Evolutionary conservation across 768 basidiomycete species (phyloP).

Genomic region (Russula foetens): DNA sequence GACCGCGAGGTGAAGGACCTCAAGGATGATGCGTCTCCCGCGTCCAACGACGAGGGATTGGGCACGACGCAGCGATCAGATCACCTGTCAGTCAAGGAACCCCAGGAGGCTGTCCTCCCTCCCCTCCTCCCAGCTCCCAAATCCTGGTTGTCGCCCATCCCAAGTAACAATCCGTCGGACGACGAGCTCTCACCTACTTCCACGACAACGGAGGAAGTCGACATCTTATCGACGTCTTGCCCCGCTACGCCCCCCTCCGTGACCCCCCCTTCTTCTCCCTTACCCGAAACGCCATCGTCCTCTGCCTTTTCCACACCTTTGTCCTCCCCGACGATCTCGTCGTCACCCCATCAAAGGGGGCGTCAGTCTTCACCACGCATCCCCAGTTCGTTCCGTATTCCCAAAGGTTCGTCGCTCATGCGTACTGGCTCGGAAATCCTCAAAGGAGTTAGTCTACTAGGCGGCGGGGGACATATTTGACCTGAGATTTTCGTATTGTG

Average conservation of each 20-base stretch:
- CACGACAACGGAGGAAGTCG: background rate
- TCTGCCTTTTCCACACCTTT: background rate
- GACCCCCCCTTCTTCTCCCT: slow-evolving; percentile 12
- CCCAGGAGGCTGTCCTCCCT: slow-evolving; percentile 1
- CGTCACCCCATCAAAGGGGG: background rate
- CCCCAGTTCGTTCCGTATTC: slow-evolving; percentile 12
- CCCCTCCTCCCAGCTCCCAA: slow-evolving; percentile 8
- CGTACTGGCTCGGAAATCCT: slow-evolving; percentile 25
- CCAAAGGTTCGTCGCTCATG: slow-evolving; percentile 21
- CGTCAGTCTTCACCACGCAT: background rate
- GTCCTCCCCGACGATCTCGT: slow-evolving; percentile 9
- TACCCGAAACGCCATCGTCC: slow-evolving; percentile 12
- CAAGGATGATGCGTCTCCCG: background rate
- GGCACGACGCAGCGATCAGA: background rate
- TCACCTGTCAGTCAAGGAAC: background rate
- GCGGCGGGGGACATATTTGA: slow-evolving; percentile 6
- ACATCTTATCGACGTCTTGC: background rate
- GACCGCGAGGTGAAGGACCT: background rate
- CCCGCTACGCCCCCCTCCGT: background rate
- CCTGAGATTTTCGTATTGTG: background rate
- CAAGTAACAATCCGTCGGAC: slow-evolving; percentile 11
- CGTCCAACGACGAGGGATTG: background rate
- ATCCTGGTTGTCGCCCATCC: slow-evolving; percentile 14
- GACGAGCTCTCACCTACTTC: slow-evolving; percentile 3
- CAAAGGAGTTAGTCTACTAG: slow-evolving; percentile 24